Evolutionary conservation across 257 asterid species (phyloP), one percentile per base, ranked within the genome.

Genomic region (Leonotis leonurus): DNA sequence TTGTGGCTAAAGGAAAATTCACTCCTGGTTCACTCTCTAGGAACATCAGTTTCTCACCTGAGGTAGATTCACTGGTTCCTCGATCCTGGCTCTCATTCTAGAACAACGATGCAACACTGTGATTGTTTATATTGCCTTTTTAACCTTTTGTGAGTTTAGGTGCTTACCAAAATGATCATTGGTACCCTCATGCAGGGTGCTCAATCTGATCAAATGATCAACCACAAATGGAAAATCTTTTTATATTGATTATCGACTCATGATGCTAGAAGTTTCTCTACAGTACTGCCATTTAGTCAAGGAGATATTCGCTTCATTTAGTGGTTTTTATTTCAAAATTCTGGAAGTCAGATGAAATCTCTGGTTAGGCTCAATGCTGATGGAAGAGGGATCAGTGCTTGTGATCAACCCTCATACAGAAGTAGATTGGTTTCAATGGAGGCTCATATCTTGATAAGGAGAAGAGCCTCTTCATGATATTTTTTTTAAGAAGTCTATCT

Each of bases 1-100:
- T 59, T 80, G 80, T 70, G 84, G 82, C 74, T 89, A 78, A 75
- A 68, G 40, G 62, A n/a, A 30, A 49, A 54, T 10, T 43, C 64
- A 14, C 55, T 46, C 20, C 26, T 24, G 24, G 27, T 43, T 53
- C 36, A 17, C 44, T 46, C 60, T 56, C 24, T 27, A 8, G 16
- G 44, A 44, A 16, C 69, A 39, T 44, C 41, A 13, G 37, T 22
- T 29, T 59, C 43, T 20, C 41, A 25, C 32, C 61, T 40, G 72
- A 75, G 84, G 83, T 80, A 78, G 57, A 64, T 27, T 66, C 64
- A 17, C 59, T 62, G 54, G 62, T 53, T 50, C 64, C 36, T 46
- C 53, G 16, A 17, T 32, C 26, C n/a, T 10, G 11, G 22, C 43
- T 56, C 58, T 41, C 51, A 0, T 49, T 41, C 33, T 41, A 45